phyloP scores from a whole-genome alignment of 139 green algal species.

The Chlorella sp. region DNA sequence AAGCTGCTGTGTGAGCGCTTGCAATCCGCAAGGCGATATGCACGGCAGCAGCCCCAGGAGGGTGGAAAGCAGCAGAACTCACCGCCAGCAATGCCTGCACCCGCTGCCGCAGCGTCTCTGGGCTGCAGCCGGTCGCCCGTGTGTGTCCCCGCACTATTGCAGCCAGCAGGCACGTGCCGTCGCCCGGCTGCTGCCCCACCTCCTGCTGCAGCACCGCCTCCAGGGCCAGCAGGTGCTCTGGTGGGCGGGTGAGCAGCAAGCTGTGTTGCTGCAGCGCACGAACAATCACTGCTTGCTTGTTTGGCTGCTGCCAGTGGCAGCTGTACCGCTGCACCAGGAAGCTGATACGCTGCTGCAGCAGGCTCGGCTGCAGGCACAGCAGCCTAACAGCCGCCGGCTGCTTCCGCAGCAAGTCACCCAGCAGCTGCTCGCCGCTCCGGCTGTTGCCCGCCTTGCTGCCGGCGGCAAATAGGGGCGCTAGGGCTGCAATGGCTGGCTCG shows the following conservation, averaged over 20 bases:
- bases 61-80: neutral
- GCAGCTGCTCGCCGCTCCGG: neutral
- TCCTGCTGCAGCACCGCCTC: neutral
- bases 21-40: too few relatives aligned
- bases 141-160: neutral
- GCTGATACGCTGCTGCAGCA: neutral
- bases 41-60: too few relatives aligned
- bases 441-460: neutral
- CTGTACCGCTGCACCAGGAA: neutral
- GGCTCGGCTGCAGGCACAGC: neutral
- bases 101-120: neutral
- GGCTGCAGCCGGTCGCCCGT: neutral
- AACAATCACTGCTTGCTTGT: neutral
- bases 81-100: neutral
- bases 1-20: too few relatives aligned
- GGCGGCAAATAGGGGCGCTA: neutral
- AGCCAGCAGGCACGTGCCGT: neutral
- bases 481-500: neutral
- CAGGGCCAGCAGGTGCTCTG: neutral
- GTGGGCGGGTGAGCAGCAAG: neutral
- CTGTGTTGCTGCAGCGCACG: neutral
- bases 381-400: neutral
- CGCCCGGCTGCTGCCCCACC: neutral
- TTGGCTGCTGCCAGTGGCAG: neutral
- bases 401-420: neutral